Evolutionary conservation across 1,284 basidiomycete genomes (phyloP), one percentile per base, ranked within the genome.

Genomic region (Boletus semigastroideus): DNA sequence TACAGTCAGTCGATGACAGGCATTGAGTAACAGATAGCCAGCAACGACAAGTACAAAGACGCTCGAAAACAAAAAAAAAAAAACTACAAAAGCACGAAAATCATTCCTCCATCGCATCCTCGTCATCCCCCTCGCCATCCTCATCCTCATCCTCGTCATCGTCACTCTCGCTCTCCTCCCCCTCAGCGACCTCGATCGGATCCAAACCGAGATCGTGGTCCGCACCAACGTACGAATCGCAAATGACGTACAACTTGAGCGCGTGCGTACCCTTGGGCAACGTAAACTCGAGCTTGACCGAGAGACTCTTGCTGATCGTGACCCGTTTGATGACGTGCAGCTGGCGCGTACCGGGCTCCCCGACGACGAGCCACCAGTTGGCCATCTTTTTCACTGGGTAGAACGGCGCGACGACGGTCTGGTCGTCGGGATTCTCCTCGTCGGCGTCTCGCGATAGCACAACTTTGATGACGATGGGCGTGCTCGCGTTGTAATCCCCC

Each of bases 301-400:
- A 74, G 13, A 97, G 78, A 56, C 76, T 86, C 61, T 84, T 86
- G 62, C 82, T 86, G 57, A 98, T 84, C 0, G 96, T 98, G 20
- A 98, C 91, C 53, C 90, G 90, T 75, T 98, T 98, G 80, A 99
- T 98, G 46, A 92, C 90, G 30, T 95, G 84, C 39, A 99, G 75
- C 60, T 90, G 87, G 54, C 80, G 82, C 59, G 75, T 86, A 64
- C 70, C 78, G 52, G 73, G 83, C 59, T 97, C 92, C 28, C 94
- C 94, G 6, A 98, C 81, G 36, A 98, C 94, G 28, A 98, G 77
- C 95, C 95, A 99, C 94, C 95, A 99, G 64, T 94, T 94, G 51
- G 91, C 86, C 71, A 95, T 83, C 78, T 98, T 98, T 69, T 87
- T 87, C 51, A 74, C 75, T 0, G 96, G 95, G 76, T 92, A 99